A percentile compares a stretch with the other conserved stretches of the same genome.
Evolutionary conservation across 2,329 filamentous ascomycete genomes (phyloP).

Genomic region (Pestalotiopsis sp.): DNA sequence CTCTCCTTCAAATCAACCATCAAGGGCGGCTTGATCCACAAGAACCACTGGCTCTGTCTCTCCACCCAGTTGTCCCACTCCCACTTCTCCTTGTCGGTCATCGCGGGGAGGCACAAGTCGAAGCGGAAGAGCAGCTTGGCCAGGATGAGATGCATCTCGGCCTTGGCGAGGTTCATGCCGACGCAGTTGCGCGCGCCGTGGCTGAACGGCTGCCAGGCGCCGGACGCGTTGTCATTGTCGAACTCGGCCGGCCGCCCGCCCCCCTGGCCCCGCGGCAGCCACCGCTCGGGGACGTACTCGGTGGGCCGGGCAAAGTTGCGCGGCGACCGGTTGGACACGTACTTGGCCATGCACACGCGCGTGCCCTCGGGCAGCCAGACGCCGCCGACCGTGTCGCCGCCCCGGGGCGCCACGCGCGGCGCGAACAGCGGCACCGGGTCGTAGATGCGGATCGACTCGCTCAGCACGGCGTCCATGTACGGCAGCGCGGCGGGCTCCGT

Average conservation of each 20-base stretch:
- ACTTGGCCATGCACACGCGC: constrained; percentile 13
- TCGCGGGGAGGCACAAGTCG: constrained; percentile 28
- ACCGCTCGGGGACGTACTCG: constrained; percentile 22
- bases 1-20: constrained; percentile 6
- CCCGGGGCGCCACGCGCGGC: constrained; percentile 11
- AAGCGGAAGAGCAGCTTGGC: constrained; percentile 38
- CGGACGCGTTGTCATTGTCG: not conserved
- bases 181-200: constrained; percentile 19
- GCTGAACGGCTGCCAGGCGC: constrained; percentile 17
- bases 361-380: constrained; percentile 17
- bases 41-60: constrained; percentile 5
- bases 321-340: constrained; percentile 9
- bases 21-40: constrained; percentile 9
- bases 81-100: not conserved
- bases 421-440: constrained; percentile 16
- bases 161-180: constrained; percentile 27
- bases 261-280: constrained; percentile 21
- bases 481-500: constrained; percentile 16
- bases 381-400: constrained; percentile 14
- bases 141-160: constrained; percentile 38
- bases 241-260: not conserved
- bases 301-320: constrained; percentile 16
- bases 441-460: constrained; percentile 18
- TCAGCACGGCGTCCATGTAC: constrained; percentile 16
- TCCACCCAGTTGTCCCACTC: constrained; percentile 9